Evolutionary conservation across 1,284 basidiomycete genomes (phyloP).

Genomic region (Clitocybe nebularis): DNA sequence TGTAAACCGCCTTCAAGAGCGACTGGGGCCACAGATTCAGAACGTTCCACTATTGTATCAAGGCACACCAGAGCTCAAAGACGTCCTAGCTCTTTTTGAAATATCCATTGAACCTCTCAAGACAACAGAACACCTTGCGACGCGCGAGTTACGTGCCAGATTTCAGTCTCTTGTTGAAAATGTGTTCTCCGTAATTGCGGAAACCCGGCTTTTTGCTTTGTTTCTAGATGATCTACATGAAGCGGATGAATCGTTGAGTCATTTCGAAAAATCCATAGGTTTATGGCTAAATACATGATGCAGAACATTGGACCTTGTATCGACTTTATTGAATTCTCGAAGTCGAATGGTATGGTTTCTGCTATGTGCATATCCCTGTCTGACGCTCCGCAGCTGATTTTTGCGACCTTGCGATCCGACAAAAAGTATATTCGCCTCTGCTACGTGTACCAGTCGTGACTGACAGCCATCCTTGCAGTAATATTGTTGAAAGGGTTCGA

Average conservation of each 20-base stretch:
- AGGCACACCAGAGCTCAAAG: slow-evolving; percentile 62
- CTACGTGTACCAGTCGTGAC: neutral
- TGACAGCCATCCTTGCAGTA: slow-evolving; percentile 28
- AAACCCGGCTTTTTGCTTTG: slow-evolving; percentile 61
- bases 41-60: slow-evolving; percentile 67
- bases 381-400: slow-evolving; percentile 46
- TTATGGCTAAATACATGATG: slow-evolving; percentile 6
- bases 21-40: slow-evolving; percentile 62
- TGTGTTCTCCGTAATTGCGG: slow-evolving; percentile 63
- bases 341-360: slow-evolving; percentile 50
- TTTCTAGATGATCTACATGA: slow-evolving; percentile 72
- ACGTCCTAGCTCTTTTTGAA: slow-evolving; percentile 53
- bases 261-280: too few relatives aligned
- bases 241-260: slow-evolving; percentile 60
- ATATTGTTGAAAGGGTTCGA: slow-evolving; percentile 47
- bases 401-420: slow-evolving; percentile 61
- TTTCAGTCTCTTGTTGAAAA: slow-evolving; percentile 67
- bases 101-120: slow-evolving; percentile 44
- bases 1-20: slow-evolving; percentile 50
- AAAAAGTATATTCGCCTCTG: slow-evolving; percentile 35
- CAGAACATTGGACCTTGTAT: slow-evolving; percentile 62
- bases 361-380: slow-evolving; percentile 3
- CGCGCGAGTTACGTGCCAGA: slow-evolving; percentile 56
- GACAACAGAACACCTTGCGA: slow-evolving; percentile 46
- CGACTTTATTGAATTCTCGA: slow-evolving; percentile 57